A percentile compares a stretch with the other conserved stretches of the same genome.
These are phyloP conservation scores for Camellia oleifera DNA, from an alignment of 179 eudicot genomes.

Conservation along the genomic window DNA sequence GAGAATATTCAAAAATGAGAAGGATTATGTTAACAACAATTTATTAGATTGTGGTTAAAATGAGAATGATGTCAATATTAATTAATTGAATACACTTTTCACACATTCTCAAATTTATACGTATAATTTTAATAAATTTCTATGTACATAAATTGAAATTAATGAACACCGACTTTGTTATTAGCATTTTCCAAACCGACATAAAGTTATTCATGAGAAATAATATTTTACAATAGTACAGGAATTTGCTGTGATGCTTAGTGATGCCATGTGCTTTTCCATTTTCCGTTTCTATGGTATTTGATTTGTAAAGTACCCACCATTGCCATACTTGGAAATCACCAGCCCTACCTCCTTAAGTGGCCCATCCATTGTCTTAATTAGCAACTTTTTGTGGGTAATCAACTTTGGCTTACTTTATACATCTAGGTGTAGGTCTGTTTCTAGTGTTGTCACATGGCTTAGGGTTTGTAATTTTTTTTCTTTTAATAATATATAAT, in stretches of 20 bases:
- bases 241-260: not conserved
- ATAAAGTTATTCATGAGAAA: not conserved
- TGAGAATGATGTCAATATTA: too few species aligned
- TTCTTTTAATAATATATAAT: too few species aligned
- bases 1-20: too few species aligned
- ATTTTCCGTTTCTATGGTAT: not conserved
- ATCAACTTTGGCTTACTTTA: conserved; percentile 3
- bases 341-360: not conserved
- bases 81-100: too few species aligned
- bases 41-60: too few species aligned
- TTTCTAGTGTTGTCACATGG: not conserved
- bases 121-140: too few species aligned
- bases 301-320: not conserved
- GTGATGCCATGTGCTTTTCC: not conserved
- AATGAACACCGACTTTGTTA: too few species aligned
- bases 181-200: too few species aligned
- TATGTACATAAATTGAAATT: too few species aligned
- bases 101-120: too few species aligned
- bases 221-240: not conserved
- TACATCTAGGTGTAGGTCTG: not conserved
- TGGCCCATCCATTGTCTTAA: not conserved
- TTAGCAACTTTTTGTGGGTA: not conserved
- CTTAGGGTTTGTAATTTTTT: not conserved
- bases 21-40: too few species aligned
- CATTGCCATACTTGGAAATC: not conserved